These are phyloP conservation scores for Solanum raphanifolium DNA, from an alignment of 257 asterid species.

Conservation along the genomic window DNA sequence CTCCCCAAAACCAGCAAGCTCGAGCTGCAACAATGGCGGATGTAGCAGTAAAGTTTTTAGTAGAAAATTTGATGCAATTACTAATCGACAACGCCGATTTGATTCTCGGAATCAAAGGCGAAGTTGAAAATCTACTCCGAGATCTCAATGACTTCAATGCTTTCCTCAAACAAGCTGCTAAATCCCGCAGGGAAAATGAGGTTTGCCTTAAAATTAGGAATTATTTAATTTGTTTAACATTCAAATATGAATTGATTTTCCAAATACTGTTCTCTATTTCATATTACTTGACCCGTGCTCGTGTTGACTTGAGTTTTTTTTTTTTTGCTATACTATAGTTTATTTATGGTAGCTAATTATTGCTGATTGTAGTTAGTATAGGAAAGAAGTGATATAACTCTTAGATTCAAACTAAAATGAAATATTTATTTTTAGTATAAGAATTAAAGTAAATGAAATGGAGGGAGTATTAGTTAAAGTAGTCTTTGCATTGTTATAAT, in stretches of 20 bases:
- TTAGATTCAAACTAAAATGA: no score
- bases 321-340: not conserved
- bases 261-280: not conserved
- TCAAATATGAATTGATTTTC: not conserved
- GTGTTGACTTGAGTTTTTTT: not conserved
- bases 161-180: not conserved
- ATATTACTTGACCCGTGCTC: not conserved
- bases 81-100: not conserved
- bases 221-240: not conserved
- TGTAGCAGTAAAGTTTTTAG: not conserved
- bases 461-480: not conserved
- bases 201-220: not conserved
- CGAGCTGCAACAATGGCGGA: not conserved
- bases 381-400: not conserved
- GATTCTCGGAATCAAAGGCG: not conserved
- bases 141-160: not conserved
- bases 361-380: not conserved
- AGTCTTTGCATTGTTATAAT: not conserved
- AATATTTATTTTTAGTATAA: no score
- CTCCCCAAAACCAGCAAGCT: not conserved
- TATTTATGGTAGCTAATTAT: not conserved
- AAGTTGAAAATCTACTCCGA: not conserved
- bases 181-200: not conserved
- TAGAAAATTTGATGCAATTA: constrained; percentile 24
- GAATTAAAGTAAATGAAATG: not conserved